These are phyloP conservation scores for Lentinula guzmanii DNA, from an alignment of 768 basidiomycete species.

Conservation along the genomic window DNA sequence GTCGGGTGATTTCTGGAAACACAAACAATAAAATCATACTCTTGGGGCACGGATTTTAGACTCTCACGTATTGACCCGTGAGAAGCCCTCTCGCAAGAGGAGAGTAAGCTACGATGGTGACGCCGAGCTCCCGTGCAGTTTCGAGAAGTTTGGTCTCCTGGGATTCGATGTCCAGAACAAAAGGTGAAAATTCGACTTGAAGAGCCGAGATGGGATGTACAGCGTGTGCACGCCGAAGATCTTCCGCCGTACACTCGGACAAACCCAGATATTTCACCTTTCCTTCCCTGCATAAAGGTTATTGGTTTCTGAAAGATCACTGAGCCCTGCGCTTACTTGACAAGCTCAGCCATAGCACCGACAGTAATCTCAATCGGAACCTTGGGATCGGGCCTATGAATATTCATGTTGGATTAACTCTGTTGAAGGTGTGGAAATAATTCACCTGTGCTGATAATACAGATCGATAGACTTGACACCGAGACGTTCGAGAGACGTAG, in stretches of 20 bases:
- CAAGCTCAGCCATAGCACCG: slow-evolving; percentile 28
- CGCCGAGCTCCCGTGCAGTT: slow-evolving; percentile 35
- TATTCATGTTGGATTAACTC: slow-evolving; percentile 6
- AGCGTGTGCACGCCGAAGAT: slow-evolving; percentile 42
- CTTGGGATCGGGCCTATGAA: slow-evolving; percentile 18
- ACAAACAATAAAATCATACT: neutral
- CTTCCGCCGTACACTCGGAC: slow-evolving; percentile 38
- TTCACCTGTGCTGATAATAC: slow-evolving; percentile 31
- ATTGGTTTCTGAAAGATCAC: neutral
- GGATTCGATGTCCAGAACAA: slow-evolving; percentile 38
- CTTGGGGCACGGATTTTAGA: neutral
- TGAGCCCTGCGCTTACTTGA: slow-evolving; percentile 23
- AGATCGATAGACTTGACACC: slow-evolving; percentile 31
- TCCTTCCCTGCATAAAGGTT: slow-evolving; percentile 21
- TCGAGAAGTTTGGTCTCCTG: slow-evolving; percentile 30
- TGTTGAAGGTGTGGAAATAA: neutral
- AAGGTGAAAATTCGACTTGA: slow-evolving; percentile 39
- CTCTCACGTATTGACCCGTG: slow-evolving; percentile 26
- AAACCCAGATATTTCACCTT: slow-evolving; percentile 47
- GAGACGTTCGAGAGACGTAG: slow-evolving; percentile 26
- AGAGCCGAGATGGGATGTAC: slow-evolving; percentile 39
- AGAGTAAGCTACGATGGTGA: slow-evolving; percentile 40
- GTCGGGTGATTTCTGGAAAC: slow-evolving; percentile 25
- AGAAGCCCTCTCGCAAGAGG: slow-evolving; percentile 45
- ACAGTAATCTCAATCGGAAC: slow-evolving; percentile 26